A percentile compares a stretch with the other conserved stretches of the same genome.
phyloP scores from a whole-genome alignment of 495 filamentous ascomycete genomes.

The Evernia prunastri region DNA sequence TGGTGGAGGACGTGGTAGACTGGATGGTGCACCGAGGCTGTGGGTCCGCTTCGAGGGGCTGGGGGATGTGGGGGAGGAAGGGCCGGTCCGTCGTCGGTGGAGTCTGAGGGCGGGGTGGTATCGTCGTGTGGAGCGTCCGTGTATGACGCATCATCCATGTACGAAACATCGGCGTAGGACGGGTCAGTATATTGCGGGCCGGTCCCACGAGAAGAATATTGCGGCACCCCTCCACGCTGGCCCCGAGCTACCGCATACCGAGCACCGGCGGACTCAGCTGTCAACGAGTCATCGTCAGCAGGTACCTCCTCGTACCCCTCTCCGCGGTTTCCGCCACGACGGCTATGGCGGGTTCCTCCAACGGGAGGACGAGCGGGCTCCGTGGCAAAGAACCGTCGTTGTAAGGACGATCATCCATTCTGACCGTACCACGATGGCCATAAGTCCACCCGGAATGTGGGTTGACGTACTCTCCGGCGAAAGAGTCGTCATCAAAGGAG shows the following conservation, averaged over 20 bases:
- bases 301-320: background rate
- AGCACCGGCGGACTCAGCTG: background rate
- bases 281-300: background rate
- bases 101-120: background rate
- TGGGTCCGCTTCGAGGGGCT: background rate
- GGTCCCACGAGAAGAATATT: background rate
- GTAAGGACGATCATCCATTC: background rate
- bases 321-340: background rate
- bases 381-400: background rate
- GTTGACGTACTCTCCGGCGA: background rate
- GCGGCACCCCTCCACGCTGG: background rate
- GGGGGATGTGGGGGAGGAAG: background rate
- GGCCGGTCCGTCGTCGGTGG: background rate
- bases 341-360: background rate
- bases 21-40: background rate
- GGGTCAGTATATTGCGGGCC: background rate
- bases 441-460: background rate
- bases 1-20: too few relatives aligned
- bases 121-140: background rate
- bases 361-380: background rate
- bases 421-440: background rate
- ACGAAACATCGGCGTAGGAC: background rate
- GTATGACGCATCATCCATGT: too few relatives aligned
- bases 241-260: background rate
- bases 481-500: background rate